Percentiles rank a stretch among this genome's conserved stretches.
Evolutionary conservation across 768 basidiomycete species (phyloP).

Genomic region (Boletus subcaerulescens): DNA sequence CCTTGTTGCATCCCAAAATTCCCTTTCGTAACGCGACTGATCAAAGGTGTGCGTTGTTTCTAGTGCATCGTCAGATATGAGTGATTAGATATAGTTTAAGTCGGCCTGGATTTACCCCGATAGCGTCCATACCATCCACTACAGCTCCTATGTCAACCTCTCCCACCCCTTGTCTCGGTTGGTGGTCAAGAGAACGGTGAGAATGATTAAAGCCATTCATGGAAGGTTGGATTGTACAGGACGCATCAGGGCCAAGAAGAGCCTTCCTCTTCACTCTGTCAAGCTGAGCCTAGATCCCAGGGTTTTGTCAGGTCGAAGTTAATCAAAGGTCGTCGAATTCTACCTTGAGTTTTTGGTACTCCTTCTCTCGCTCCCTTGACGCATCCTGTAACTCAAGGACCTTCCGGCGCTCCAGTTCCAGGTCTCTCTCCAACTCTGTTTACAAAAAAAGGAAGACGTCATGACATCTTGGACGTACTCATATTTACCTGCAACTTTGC

Average conservation of each 20-base stretch:
- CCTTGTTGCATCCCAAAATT: slow-evolving; percentile 33
- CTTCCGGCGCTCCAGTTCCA: slow-evolving; percentile 76
- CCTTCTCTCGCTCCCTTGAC: slow-evolving; percentile 75
- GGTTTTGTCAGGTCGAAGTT: background rate
- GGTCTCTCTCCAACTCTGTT: slow-evolving; percentile 73
- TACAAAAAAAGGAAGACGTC: slow-evolving; percentile 1
- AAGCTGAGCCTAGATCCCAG: slow-evolving; percentile 53
- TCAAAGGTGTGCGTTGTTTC: slow-evolving; percentile 70
- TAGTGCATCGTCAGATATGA: slow-evolving; percentile 26
- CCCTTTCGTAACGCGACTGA: slow-evolving; percentile 42
- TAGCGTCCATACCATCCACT: slow-evolving; percentile 64
- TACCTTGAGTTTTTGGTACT: slow-evolving; percentile 85
- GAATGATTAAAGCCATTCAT: slow-evolving; percentile 15
- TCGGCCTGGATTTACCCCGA: slow-evolving; percentile 41
- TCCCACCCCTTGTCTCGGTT: slow-evolving; percentile 16
- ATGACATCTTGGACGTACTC: background rate
- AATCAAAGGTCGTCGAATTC: background rate
- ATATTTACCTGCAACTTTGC: slow-evolving; percentile 59
- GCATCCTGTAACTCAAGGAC: slow-evolving; percentile 71
- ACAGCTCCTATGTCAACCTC: slow-evolving; percentile 51
- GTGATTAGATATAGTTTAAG: background rate
- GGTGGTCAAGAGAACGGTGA: slow-evolving; percentile 19
- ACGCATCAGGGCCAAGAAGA: slow-evolving; percentile 49
- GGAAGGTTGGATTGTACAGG: slow-evolving; percentile 15
- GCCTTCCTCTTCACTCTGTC: slow-evolving; percentile 84